Evolutionary conservation across 371 early-diverging fungal species (phyloP), one percentile per base, ranked within the genome.

Genomic region (Mortierella polycephala): DNA sequence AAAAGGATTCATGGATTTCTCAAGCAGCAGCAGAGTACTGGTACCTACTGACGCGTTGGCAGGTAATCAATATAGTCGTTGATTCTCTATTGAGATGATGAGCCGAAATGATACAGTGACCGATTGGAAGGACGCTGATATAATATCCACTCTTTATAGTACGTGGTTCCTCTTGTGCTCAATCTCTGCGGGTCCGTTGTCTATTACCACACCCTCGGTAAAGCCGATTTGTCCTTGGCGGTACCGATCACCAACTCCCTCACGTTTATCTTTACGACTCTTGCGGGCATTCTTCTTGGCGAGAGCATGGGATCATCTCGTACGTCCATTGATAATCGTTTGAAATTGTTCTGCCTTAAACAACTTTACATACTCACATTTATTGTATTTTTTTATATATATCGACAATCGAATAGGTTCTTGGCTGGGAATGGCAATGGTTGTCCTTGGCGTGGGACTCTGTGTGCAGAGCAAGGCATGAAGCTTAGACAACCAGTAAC

Each of bases 201-300:
- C 21, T 97, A 95, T 75, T 97, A 96, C 72, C 92, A 94, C 80
- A 95, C 96, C 1, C 86, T 97, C 16, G 95, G 96, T 39, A 87
- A 92, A 60, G 88, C 93, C 53, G 97, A 97, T 68, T 86, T 98
- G 60, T 95, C 96, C n/a, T 81, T 96, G 44, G 96, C 95, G 12
- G 96, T 96, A 14, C 96, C 97, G 0, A 93, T 97, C 37, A 92
- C 95, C 49, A 96, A 95, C 81, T 93, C 96, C 44, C 83, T 97
- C 62, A 94, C 97, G 0, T 91, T 97, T 72, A 89, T 94, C 44
- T 92, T 96, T 65, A 96, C 96, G 0, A 77, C 91, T 18, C 67
- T 96, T 14, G 93, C 95, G 3, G 96, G 96, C 4, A 80, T 87
- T n/a, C 72, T 92, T 5, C 68, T 96, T 9, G 96, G 96, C 7